Evolutionary conservation across 1,284 basidiomycete genomes (phyloP).

Genomic region (Tilletia walkeri): DNA sequence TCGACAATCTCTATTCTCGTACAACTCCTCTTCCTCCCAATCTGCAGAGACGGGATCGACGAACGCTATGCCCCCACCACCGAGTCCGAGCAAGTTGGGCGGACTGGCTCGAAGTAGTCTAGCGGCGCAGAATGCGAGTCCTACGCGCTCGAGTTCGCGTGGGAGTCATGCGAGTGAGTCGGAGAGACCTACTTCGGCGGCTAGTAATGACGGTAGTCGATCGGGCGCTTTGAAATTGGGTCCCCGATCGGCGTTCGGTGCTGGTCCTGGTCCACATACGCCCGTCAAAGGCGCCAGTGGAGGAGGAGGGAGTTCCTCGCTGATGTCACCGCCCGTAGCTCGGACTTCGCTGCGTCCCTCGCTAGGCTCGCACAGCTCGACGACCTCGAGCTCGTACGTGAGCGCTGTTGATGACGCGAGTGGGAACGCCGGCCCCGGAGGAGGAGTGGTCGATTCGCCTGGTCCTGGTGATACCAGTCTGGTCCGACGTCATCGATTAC

Average conservation of each 20-base stretch:
- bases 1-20: conserved; percentile 37
- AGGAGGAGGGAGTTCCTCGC: background rate
- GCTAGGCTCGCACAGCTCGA: background rate
- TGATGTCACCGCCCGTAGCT: background rate
- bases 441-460: background rate
- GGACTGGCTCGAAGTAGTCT: conserved; percentile 21
- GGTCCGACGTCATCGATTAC: conserved; percentile 59
- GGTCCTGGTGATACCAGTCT: conserved; percentile 33
- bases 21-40: conserved; percentile 14
- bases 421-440: background rate
- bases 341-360: background rate
- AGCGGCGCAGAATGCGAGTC: background rate
- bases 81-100: conserved; percentile 33
- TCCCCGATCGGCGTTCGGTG: background rate
- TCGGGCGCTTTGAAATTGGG: background rate
- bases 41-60: conserved; percentile 18
- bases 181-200: background rate
- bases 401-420: background rate
- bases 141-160: background rate
- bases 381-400: background rate
- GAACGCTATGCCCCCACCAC: conserved; percentile 35
- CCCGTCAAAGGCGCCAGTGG: background rate
- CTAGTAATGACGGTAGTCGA: background rate
- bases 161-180: background rate
- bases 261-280: background rate